Percentiles rank a stretch among this genome's conserved stretches.
Evolutionary conservation across 208 protist genomes (phyloP).

Genomic region (Wallacemonas rigidus): DNA sequence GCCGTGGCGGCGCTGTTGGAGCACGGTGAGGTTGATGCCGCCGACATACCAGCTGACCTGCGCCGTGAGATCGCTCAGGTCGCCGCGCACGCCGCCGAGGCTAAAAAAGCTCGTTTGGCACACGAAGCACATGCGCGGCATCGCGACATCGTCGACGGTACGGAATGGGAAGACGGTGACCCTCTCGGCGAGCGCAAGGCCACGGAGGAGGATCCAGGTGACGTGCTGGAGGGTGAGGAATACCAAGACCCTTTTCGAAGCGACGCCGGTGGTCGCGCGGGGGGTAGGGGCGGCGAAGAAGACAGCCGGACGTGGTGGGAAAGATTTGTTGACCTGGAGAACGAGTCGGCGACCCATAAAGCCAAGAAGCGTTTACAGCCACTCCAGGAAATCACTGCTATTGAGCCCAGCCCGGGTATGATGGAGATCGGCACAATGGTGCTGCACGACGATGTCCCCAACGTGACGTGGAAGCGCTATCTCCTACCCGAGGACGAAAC

Average conservation of each 20-base stretch:
- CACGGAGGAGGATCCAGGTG: constrained; percentile 48
- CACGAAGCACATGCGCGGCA: constrained; percentile 68
- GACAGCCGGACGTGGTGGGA: constrained; percentile 81
- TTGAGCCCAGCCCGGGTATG: constrained; percentile 89
- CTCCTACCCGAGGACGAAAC: constrained; percentile 81
- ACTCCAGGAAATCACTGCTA: constrained; percentile 79
- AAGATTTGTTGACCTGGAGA: constrained; percentile 77
- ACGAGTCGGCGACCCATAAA: constrained; percentile 39
- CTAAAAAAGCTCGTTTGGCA: constrained; percentile 51
- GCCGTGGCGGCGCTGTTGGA: constrained; percentile 83
- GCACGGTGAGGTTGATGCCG: constrained; percentile 70
- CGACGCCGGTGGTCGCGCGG: not conserved
- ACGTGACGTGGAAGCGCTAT: constrained; percentile 89
- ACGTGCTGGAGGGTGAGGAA: constrained; percentile 54
- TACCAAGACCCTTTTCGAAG: constrained; percentile 20
- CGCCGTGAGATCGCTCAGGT: constrained; percentile 74
- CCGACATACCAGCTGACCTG: constrained; percentile 70
- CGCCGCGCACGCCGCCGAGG: constrained; percentile 51
- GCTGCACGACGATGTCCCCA: constrained; percentile 84
- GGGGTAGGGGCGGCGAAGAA: constrained; percentile 13
- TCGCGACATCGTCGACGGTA: constrained; percentile 78
- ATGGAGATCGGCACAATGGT: constrained; percentile 91
- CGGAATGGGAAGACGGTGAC: constrained; percentile 81
- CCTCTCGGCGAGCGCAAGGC: constrained; percentile 44
- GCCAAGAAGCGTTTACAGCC: constrained; percentile 70